A percentile compares a stretch with the other conserved stretches of the same genome.
Conservation (phyloP, 1,139 yeast species). For the Taphrina flavorubra region DNA sequence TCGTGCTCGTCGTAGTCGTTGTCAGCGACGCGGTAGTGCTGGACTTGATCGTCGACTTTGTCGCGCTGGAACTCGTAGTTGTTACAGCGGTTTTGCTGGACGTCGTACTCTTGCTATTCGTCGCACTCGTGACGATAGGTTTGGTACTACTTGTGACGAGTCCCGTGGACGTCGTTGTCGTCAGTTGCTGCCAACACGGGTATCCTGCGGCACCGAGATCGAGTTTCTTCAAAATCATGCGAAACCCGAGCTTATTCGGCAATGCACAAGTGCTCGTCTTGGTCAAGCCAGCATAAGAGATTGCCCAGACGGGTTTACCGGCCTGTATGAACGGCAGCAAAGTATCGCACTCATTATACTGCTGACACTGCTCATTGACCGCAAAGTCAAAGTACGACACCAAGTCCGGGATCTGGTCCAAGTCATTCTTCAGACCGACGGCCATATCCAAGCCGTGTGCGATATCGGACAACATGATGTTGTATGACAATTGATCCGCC, state of each 20-base stretch:
- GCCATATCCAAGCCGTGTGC: conserved; percentile 45
- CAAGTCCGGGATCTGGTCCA: conserved; percentile 43
- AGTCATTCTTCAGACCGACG: conserved; percentile 46
- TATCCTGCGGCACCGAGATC: conserved; percentile 16
- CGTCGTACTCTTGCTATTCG: background rate
- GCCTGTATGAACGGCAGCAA: conserved; percentile 18
- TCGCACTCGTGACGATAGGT: background rate
- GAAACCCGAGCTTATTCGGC: conserved; percentile 17
- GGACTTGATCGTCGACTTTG: background rate
- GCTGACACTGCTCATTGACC: conserved; percentile 46
- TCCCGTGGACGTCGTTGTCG: background rate
- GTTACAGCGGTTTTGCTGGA: too few species aligned
- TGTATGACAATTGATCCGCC: conserved; percentile 43
- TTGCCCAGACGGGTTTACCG: conserved; percentile 28
- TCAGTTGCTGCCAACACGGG: conserved; percentile 18
- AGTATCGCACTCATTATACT: conserved; percentile 44
- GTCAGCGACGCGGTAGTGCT: background rate
- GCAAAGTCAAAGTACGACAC: conserved; percentile 46
- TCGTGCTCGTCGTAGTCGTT: background rate
- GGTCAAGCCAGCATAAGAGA: conserved; percentile 8
- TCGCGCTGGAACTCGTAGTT: background rate
- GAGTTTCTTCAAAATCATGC: conserved; percentile 9
- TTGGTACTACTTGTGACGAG: too few species aligned
- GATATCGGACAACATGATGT: conserved; percentile 44
- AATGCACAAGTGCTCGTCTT: conserved; percentile 15